These are phyloP conservation scores for Fraxinus latifolia DNA, from an alignment of 305 asterid species.

Conservation along the genomic window DNA sequence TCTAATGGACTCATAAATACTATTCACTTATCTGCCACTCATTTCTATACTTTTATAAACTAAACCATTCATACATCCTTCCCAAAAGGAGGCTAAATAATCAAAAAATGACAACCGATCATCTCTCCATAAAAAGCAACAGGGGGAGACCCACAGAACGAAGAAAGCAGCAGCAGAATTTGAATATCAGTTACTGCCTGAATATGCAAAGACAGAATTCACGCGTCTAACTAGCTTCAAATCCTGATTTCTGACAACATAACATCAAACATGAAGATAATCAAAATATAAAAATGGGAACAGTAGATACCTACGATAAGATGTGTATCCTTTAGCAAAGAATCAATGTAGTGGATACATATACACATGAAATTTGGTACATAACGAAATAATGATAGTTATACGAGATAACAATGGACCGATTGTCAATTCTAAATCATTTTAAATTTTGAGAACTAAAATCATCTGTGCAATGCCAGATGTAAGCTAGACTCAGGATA, in stretches of 20 bases:
- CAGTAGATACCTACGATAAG: neutral
- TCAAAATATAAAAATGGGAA: neutral
- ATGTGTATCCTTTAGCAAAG: neutral
- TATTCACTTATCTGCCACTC: neutral
- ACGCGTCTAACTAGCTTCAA: neutral
- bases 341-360: neutral
- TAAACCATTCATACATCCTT: neutral
- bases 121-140: neutral
- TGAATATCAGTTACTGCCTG: neutral
- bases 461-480: neutral
- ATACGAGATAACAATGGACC: neutral
- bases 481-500: neutral
- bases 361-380: neutral
- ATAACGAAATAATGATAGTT: neutral
- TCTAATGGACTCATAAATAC: neutral
- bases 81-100: neutral
- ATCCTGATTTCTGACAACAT: neutral
- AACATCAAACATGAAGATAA: neutral
- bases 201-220: neutral
- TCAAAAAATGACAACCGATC: neutral
- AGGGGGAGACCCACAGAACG: neutral
- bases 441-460: neutral
- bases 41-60: neutral
- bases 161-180: neutral
- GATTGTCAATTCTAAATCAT: neutral